Evolutionary conservation across 1,284 basidiomycete species (phyloP), one percentile per base, ranked within the genome.

Genomic region (Entoloma clypeatum): DNA sequence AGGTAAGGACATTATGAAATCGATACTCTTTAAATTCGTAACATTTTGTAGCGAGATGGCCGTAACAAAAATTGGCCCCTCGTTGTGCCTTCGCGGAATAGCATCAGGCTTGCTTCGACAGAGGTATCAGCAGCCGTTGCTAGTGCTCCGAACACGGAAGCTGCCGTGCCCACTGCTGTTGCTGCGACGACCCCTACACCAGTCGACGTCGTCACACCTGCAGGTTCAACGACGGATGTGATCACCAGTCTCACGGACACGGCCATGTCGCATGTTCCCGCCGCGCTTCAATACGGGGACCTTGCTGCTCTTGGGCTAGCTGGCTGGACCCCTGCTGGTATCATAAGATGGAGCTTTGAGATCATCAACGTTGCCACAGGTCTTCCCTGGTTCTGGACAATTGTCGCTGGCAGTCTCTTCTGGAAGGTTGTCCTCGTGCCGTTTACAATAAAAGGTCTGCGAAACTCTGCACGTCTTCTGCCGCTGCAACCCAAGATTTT

Each of bases 331-430:
- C 75, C 82, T 5, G 71, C 78, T 1, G 84, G 86, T 6, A 52
- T 79, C 31, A 59, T 77, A 19, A 65, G 69, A 54, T 88, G 79
- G 76, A 77, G 70, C 7, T 71, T 93, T 44, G 90, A 95, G 55
- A 57, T 80, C 28, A 62, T 92, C 35, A 81, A 92, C 51, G 80
- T 86, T 41, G 65, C 73, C 29, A 83, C 84, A 0, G 86, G 82
- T 22, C 59, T 93, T 43, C 87, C 90, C 2, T 93, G 91, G 90
- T 90, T 91, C 72, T 82, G 78, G 61, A 85, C 82, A 22, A 92
- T 97, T 62, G 67, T 91, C 23, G 66, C 72, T 5, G 79, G 85
- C 33, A 84, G 87, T 14, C 52, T 88, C 8, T 60, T 79, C 51
- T 81, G 90, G 64, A 86, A 90, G 25, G 44, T 79, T 4, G 50